Conservation (phyloP, 2,329 filamentous ascomycete genomes). For the Scedosporium apiospermum region DNA sequence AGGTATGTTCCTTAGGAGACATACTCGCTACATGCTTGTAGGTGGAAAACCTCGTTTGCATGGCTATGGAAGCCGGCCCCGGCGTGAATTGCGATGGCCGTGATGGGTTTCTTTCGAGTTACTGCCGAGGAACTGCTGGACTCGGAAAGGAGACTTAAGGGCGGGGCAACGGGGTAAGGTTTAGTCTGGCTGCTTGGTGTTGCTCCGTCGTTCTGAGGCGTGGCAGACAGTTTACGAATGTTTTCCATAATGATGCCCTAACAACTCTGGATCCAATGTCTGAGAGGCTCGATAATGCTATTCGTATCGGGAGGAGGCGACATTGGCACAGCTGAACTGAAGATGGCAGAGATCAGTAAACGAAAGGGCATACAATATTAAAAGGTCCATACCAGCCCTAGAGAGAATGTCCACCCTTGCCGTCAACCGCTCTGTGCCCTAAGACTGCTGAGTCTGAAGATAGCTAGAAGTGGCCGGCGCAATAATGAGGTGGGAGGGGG, state of each 20-base stretch:
- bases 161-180: neutral
- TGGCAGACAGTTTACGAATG: neutral
- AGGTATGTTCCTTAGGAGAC: slow-evolving; percentile 19
- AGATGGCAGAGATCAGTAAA: too few species aligned
- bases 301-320: too few species aligned
- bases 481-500: too few species aligned
- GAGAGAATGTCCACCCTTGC: too few species aligned
- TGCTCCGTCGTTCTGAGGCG: neutral
- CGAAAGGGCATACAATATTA: too few species aligned
- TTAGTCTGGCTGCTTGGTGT: neutral
- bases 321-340: too few species aligned
- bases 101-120: slow-evolving; percentile 22
- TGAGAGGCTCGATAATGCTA: too few species aligned
- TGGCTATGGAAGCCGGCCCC: slow-evolving; percentile 89
- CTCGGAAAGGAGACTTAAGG: neutral
- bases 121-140: neutral
- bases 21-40: slow-evolving; percentile 82
- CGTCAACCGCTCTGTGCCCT: too few species aligned
- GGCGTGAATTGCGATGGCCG: slow-evolving; percentile 89
- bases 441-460: too few species aligned
- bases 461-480: too few species aligned
- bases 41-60: slow-evolving; percentile 74
- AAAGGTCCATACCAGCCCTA: too few species aligned
- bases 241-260: neutral
- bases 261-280: too few species aligned